A percentile compares a stretch with the other conserved stretches of the same genome.
Evolutionary conservation across 805 yeast genomes (phyloP).

Genomic region (Starmerella apis): DNA sequence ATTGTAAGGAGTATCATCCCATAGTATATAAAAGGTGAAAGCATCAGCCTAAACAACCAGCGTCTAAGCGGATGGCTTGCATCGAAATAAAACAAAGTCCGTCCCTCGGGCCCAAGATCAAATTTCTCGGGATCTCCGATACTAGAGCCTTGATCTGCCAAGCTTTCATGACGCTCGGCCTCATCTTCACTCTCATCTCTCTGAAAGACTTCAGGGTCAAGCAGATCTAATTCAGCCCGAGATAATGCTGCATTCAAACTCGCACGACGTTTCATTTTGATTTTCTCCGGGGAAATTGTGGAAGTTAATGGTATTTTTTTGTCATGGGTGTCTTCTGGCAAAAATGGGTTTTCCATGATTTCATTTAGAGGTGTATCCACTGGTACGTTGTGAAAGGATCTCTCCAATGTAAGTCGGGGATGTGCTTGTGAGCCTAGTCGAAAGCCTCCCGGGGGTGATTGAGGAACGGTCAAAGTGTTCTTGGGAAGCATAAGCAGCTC

Average conservation of each 20-base stretch:
- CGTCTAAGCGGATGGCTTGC: constrained; percentile 10
- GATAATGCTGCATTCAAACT: background rate
- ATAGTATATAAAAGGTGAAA: constrained; percentile 2
- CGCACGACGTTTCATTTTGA: constrained; percentile 1
- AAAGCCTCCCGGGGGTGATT: constrained; percentile 3
- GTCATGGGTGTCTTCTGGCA: constrained; percentile 2
- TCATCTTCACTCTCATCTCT: background rate
- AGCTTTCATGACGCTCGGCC: background rate
- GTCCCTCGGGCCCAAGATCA: constrained; percentile 15
- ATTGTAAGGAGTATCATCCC: constrained; percentile 14
- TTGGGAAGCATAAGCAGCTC: background rate
- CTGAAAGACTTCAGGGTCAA: background rate
- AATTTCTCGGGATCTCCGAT: background rate
- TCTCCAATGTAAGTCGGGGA: constrained; percentile 9
- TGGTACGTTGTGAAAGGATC: constrained; percentile 10
- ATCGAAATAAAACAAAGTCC: constrained; percentile 23
- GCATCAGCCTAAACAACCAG: background rate
- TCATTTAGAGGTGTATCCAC: constrained; percentile 8
- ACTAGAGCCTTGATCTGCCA: background rate
- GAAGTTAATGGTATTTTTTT: background rate
- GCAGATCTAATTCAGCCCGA: background rate
- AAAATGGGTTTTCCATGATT: background rate
- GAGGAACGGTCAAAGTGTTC: background rate
- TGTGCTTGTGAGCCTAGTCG: background rate
- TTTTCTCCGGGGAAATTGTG: background rate